Evolutionary conservation across 1,284 basidiomycete species (phyloP).

Genomic region (Phellopilus nigrolimitatus): DNA sequence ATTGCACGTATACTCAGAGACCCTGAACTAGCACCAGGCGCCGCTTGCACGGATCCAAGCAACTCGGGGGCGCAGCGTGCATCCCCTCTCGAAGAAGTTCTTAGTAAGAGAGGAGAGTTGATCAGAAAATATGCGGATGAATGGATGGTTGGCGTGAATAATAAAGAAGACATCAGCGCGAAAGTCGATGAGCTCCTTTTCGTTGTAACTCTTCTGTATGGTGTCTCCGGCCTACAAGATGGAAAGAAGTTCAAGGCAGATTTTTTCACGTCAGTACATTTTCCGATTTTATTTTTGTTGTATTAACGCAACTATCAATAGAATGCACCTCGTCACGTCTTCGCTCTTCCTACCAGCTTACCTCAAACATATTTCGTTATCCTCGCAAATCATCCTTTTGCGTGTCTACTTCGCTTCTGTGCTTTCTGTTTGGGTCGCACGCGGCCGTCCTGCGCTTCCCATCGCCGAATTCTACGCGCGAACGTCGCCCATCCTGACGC

Average conservation of each 20-base stretch:
- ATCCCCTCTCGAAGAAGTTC: constrained; percentile 23
- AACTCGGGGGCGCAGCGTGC: constrained; percentile 21
- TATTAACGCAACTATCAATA: neutral
- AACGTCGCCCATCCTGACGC: constrained; percentile 24
- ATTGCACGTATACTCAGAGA: constrained; percentile 45
- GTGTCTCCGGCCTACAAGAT: constrained; percentile 35
- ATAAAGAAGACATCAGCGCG: constrained; percentile 29
- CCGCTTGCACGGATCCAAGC: neutral
- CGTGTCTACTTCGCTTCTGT: constrained; percentile 35
- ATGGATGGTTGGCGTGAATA: constrained; percentile 38
- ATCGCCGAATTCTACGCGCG: constrained; percentile 34
- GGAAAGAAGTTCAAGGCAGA: constrained; percentile 21
- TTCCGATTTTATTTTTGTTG: neutral
- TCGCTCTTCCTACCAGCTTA: constrained; percentile 38
- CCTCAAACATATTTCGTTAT: constrained; percentile 24
- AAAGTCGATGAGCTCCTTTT: constrained; percentile 40
- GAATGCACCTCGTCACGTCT: constrained; percentile 44
- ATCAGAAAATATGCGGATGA: constrained; percentile 42
- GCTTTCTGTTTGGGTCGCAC: constrained; percentile 35
- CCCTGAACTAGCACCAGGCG: constrained; percentile 29
- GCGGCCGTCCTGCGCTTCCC: constrained; percentile 34
- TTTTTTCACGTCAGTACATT: constrained; percentile 23
- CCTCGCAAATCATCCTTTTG: constrained; percentile 32
- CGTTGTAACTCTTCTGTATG: constrained; percentile 38
- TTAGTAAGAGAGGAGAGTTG: constrained; percentile 35